Base-by-base conservation (phyloP, 2,329 filamentous ascomycete genomes). In the Lasiodiplodia hormozganensis region DNA sequence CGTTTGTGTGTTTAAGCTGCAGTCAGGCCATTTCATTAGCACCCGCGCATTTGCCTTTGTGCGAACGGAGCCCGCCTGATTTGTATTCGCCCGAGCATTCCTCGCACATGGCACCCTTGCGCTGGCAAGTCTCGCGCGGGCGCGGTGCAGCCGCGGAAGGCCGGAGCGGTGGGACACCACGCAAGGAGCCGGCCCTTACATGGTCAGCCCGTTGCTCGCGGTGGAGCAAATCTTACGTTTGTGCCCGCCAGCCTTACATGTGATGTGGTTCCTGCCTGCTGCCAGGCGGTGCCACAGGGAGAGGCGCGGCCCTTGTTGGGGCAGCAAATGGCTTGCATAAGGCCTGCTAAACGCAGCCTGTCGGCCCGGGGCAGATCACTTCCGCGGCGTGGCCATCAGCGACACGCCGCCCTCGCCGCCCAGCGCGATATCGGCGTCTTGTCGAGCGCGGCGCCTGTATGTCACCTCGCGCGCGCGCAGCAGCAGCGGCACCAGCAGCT, bases 51-150 rank as follows among this genome's bases (percentile, higher is more conserved):
- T 52, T 64, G 60, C 60, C 60, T 51, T 64, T 64, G 60, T 64
- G 60, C 60, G 60, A 64, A 64, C 60, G 60, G 60, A 64, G 60
- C 47, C 43, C 60, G 60, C 60, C 60, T 64, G 60, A 64, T 64
- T 64, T 64, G 60, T 64, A 64, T 52, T 62, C 60, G 60, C 60
- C 60, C 60, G 60, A 64, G 65, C 62, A 69, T 67, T 68, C 65
- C 68, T 69, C 72, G 71, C 76, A 78, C 77, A 79, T 79, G 78
- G 77, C 77, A 78, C 76, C 77, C 76, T 68, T 64, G 76, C 58
- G 58, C 43, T 23, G 60, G 60, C 47, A 64, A 36, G 58, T 62
- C 47, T 62, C 58, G 58, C 58, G 58, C 58, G 38, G 58, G 58
- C 58, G 58, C 43, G 18, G 58, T 62, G 58, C 60, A 64, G 60